A percentile compares a stretch with the other conserved stretches of the same genome.
phyloP scores from a whole-genome alignment of 768 basidiomycete species.

The Boletus sp. region DNA sequence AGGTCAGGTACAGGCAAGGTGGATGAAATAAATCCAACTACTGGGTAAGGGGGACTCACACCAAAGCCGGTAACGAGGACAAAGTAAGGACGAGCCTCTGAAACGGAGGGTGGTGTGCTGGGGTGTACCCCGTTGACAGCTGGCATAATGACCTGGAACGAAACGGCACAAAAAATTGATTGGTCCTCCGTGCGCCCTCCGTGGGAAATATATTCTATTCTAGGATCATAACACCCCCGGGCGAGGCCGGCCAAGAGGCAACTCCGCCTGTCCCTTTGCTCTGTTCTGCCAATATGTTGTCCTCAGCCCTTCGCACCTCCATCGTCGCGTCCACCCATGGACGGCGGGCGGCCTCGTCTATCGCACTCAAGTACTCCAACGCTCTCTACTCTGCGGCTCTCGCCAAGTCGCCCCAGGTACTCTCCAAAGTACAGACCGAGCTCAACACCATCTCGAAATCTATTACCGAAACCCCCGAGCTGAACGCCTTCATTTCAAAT shows the following conservation, averaged over 20 bases:
- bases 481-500: slow-evolving; percentile 76
- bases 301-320: slow-evolving; percentile 51
- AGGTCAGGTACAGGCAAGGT: slow-evolving; percentile 16
- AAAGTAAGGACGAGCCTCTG: slow-evolving; percentile 36
- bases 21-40: slow-evolving; percentile 23
- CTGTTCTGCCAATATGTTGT: slow-evolving; percentile 43
- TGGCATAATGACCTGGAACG: slow-evolving; percentile 26
- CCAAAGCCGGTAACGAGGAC: slow-evolving; percentile 55
- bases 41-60: slow-evolving; percentile 37
- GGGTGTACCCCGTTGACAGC: slow-evolving; percentile 20
- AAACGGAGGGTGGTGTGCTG: slow-evolving; percentile 5
- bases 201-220: slow-evolving; percentile 8
- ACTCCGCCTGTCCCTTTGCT: background rate
- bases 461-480: slow-evolving; percentile 62
- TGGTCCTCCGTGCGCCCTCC: no score
- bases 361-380: slow-evolving; percentile 82
- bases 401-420: slow-evolving; percentile 74
- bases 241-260: slow-evolving; percentile 1
- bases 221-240: background rate
- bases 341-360: slow-evolving; percentile 68
- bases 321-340: slow-evolving; percentile 39
- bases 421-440: slow-evolving; percentile 85
- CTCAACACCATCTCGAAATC: slow-evolving; percentile 66
- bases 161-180: background rate
- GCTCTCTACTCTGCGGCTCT: slow-evolving; percentile 80